These are phyloP conservation scores for Candida manassasensis DNA, from an alignment of 805 yeast genomes.

Conservation along the genomic window DNA sequence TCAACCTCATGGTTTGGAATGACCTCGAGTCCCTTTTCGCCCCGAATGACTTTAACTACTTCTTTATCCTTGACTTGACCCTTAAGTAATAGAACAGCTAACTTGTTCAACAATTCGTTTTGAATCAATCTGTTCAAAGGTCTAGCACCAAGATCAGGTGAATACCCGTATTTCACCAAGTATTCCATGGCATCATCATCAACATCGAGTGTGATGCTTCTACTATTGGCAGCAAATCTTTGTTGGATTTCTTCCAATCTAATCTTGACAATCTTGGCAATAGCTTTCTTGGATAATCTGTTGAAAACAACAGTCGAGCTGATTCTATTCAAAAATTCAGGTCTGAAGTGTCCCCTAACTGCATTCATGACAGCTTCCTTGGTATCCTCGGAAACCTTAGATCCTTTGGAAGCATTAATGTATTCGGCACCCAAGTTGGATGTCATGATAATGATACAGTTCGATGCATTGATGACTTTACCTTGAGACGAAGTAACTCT, in stretches of 20 bases:
- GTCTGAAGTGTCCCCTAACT: conserved; percentile 88
- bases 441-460: conserved; percentile 91
- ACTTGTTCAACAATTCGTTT: conserved; percentile 74
- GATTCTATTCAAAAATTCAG: conserved; percentile 95
- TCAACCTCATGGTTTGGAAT: conserved; percentile 77
- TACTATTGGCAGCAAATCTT: conserved; percentile 82
- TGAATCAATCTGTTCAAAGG: conserved; percentile 93
- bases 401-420: conserved; percentile 60
- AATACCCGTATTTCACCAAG: conserved; percentile 82
- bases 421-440: conserved; percentile 95
- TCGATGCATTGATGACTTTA: conserved; percentile 87
- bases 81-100: conserved; percentile 83
- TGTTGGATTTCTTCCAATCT: conserved; percentile 80
- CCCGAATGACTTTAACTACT: conserved; percentile 59
- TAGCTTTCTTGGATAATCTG: conserved; percentile 85
- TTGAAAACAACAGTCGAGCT: conserved; percentile 91
- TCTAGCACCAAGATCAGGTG: conserved; percentile 92
- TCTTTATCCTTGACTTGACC: conserved; percentile 90
- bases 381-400: conserved; percentile 64
- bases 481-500: conserved; percentile 93
- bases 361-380: conserved; percentile 77
- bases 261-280: conserved; percentile 84
- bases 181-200: conserved; percentile 74
- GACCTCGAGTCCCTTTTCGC: conserved; percentile 67
- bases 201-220: conserved; percentile 67